A percentile compares a stretch with the other conserved stretches of the same genome.
phyloP scores from a whole-genome alignment of 2,329 filamentous ascomycete genomes.

The Trichoderma asperellum region DNA sequence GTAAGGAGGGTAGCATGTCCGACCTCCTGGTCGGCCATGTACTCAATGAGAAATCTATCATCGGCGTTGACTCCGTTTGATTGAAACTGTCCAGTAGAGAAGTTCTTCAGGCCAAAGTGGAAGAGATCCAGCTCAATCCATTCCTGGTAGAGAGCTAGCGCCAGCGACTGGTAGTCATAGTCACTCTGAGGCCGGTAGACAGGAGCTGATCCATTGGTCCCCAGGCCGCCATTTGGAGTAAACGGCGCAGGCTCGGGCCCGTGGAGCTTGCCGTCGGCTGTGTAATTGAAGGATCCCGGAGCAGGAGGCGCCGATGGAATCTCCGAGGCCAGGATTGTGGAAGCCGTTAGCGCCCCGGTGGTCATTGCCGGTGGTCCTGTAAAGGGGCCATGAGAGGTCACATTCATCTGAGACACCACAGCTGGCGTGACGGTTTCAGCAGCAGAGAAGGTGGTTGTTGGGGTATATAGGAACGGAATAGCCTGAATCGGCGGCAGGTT shows the following conservation, averaged over 20 bases:
- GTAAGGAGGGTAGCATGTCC: conserved; percentile 77
- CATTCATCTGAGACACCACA: conserved; percentile 52
- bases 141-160: conserved; percentile 77
- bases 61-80: conserved; percentile 68
- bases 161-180: conserved; percentile 80
- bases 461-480: background rate
- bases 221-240: conserved; percentile 71
- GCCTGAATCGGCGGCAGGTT: background rate
- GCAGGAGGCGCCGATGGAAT: conserved; percentile 62
- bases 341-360: conserved; percentile 68
- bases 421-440: conserved; percentile 36
- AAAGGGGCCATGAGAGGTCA: conserved; percentile 71
- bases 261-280: conserved; percentile 70
- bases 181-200: conserved; percentile 79
- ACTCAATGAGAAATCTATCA: conserved; percentile 71
- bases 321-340: conserved; percentile 55
- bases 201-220: conserved; percentile 76
- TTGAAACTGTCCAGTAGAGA: conserved; percentile 70
- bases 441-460: conserved; percentile 44
- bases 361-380: conserved; percentile 66
- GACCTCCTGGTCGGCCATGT: conserved; percentile 77
- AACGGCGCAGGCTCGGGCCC: conserved; percentile 72
- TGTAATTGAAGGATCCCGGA: conserved; percentile 69
- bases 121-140: conserved; percentile 86
- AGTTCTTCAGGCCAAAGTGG: conserved; percentile 72